Conservation (phyloP, 1,139 yeast species). For the Zygoascus sp. region DNA sequence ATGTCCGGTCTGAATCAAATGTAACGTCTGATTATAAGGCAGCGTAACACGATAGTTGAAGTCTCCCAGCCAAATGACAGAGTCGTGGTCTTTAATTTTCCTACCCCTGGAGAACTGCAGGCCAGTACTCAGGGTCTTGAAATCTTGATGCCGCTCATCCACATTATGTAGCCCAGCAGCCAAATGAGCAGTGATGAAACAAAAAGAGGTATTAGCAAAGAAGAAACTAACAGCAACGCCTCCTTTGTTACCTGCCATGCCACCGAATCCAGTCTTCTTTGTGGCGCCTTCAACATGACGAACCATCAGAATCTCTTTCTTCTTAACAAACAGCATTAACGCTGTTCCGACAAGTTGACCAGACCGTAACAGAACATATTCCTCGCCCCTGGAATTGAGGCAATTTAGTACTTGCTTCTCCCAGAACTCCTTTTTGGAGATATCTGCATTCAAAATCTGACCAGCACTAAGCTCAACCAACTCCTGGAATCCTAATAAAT, state of each 20-base stretch:
- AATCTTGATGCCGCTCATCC: constrained; percentile 86
- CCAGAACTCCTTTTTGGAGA: constrained; percentile 71
- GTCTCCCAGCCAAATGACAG: constrained; percentile 92
- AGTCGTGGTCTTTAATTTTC: constrained; percentile 74
- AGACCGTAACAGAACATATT: constrained; percentile 69
- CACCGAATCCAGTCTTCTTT: constrained; percentile 86
- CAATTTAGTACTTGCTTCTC: constrained; percentile 59
- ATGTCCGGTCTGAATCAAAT: constrained; percentile 46
- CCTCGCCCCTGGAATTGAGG: constrained; percentile 47
- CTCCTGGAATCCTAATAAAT: constrained; percentile 85
- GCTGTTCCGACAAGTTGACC: constrained; percentile 95
- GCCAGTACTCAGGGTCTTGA: constrained; percentile 72
- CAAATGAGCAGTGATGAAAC: constrained; percentile 84
- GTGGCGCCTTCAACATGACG: constrained; percentile 74
- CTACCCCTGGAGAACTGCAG: constrained; percentile 69
- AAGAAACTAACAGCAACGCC: constrained; percentile 82
- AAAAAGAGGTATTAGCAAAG: constrained; percentile 72
- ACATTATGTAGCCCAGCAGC: constrained; percentile 89
- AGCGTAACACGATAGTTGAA: constrained; percentile 80
- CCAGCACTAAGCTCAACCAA: constrained; percentile 88
- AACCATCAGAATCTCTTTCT: constrained; percentile 56
- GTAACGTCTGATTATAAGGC: constrained; percentile 71
- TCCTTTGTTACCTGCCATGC: constrained; percentile 88
- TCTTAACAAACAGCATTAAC: constrained; percentile 63
- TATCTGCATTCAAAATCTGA: constrained; percentile 79